Evolutionary conservation across 352 stramenopile genomes (phyloP).

Genomic region (Blastocystis sp.): DNA sequence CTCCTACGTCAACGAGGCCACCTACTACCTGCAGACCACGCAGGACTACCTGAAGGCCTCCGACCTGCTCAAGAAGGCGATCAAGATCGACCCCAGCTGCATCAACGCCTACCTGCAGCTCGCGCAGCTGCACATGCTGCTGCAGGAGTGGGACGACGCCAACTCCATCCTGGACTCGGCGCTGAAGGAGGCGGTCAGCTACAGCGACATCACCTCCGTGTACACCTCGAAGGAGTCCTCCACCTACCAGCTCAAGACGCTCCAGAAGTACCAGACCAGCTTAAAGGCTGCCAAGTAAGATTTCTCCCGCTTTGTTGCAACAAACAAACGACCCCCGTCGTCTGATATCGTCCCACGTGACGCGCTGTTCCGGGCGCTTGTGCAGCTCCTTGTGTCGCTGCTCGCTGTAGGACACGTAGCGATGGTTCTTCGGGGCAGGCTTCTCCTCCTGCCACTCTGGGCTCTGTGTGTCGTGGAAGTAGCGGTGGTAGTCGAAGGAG

Average conservation of each 20-base stretch:
- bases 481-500: constrained; percentile 17
- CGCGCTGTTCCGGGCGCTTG: constrained; percentile 2
- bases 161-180: constrained; percentile 32
- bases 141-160: constrained; percentile 31
- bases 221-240: constrained; percentile 21
- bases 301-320: neutral
- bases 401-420: neutral
- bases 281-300: constrained; percentile 20
- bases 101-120: constrained; percentile 50
- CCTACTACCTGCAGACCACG: constrained; percentile 8
- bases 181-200: constrained; percentile 1
- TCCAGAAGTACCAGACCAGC: constrained; percentile 44
- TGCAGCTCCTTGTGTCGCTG: constrained; percentile 4
- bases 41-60: constrained; percentile 43
- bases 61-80: constrained; percentile 53
- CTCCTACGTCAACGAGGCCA: constrained; percentile 56
- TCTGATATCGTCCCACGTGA: constrained; percentile 60
- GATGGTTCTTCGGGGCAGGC: neutral
- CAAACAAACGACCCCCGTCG: constrained; percentile 1
- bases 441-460: neutral
- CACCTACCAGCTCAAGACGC: constrained; percentile 21
- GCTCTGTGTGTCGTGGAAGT: neutral
- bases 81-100: constrained; percentile 51
- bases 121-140: constrained; percentile 51
- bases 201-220: constrained; percentile 31